Conservation (phyloP, 768 basidiomycete species). For the Tulasnella calospora region DNA sequence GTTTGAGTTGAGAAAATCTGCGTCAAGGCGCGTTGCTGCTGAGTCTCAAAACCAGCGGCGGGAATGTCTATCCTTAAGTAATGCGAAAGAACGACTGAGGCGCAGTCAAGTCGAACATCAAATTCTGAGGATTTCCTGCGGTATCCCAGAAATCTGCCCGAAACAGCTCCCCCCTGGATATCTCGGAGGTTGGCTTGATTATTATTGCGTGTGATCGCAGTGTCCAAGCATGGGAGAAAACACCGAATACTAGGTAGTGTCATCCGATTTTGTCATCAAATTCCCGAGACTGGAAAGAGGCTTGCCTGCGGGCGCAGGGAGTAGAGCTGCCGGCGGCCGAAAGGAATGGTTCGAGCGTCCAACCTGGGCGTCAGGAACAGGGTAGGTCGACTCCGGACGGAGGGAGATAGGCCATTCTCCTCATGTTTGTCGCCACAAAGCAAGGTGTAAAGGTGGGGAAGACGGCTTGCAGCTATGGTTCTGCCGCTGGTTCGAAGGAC, state of each 20-base stretch:
- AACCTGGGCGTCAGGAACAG: background rate
- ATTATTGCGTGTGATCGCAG: background rate
- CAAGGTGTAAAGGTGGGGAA: background rate
- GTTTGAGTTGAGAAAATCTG: background rate
- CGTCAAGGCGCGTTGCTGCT: background rate
- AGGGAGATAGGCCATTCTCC: background rate
- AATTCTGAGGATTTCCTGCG: background rate
- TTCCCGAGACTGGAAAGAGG: background rate
- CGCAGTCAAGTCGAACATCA: background rate
- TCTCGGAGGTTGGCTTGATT: background rate
- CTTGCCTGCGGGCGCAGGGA: background rate
- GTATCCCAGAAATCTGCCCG: background rate
- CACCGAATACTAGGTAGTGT: background rate
- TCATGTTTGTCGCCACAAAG: background rate
- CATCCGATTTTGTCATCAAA: background rate
- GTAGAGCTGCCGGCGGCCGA: background rate
- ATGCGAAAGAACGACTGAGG: background rate
- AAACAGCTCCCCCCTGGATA: background rate
- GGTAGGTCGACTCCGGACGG: background rate
- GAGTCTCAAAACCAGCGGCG: background rate
- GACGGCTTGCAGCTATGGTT: conserved; percentile 6
- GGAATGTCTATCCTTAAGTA: conserved; percentile 1
- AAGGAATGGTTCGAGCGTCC: background rate
- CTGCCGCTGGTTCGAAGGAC: background rate
- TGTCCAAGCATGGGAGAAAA: background rate